Base-by-base conservation (phyloP, 2,329 filamentous ascomycete genomes). In the Penicillium sp. region DNA sequence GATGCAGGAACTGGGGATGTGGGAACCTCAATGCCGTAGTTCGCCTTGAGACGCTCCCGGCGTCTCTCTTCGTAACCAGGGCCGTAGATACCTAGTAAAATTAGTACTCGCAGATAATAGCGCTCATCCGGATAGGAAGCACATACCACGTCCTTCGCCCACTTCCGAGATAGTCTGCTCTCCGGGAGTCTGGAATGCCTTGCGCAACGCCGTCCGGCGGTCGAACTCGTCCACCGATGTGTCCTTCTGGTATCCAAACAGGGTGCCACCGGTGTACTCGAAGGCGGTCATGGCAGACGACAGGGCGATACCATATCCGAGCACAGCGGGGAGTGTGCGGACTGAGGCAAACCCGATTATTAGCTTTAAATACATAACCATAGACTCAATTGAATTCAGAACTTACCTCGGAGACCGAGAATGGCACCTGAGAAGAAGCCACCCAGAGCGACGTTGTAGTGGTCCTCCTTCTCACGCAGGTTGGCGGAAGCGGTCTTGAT, bases 11-110 rank as follows among this genome's bases (percentile, higher is more conserved):
- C 66, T 52, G 68, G 68, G 59, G 87, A 83, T 52, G 86, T 82
- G 68, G 87, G 84, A 68, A 96, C 86, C 62, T 96, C 91, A 68
- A 95, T 84, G 56, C 91, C 91, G 69, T 96, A 96, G 74, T 86
- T 90, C 76, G 91, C 87, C 82, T 90, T 87, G 73, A 97, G 82
- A 65, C 90, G 83, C 78, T 91, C 81, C 63, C 85, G 84, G 73
- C 92, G 86, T 74, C 92, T 82, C 80, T 96, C 90, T 65, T 90
- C 88, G 71, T 94, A 96, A 49, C 90, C 90, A 16, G 89, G 86
- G 39, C 84, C 88, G 64, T 87, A 82, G 66, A 96, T 90, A 52
- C 89, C 91, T 96, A 51, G 31, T 16, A 15, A 34, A 37, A 37
- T 69, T 57, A 68, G 50, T 31, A 41, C 49, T 50, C 27, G 29